These are phyloP conservation scores for Amylocarpus encephaloides DNA, from an alignment of 2,329 filamentous ascomycete genomes.

Conservation along the genomic window DNA sequence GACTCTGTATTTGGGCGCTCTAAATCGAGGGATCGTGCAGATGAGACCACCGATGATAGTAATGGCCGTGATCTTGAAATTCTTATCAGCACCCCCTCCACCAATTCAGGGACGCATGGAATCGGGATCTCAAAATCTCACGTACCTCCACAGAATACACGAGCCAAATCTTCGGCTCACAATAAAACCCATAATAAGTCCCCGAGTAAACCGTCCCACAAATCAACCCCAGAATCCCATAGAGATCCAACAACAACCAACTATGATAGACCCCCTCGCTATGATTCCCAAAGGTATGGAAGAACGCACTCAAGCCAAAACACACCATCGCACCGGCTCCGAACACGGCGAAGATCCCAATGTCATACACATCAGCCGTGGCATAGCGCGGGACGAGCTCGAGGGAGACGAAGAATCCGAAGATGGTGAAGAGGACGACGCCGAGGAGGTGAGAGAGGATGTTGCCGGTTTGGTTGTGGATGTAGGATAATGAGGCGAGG, in stretches of 20 bases:
- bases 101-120: too few species aligned
- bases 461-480: slow-evolving; percentile 8
- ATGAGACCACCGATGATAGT: slow-evolving; percentile 5
- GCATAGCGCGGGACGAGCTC: slow-evolving; percentile 1
- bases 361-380: slow-evolving; percentile 7
- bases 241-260: slow-evolving; percentile 10
- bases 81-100: not conserved
- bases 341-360: slow-evolving; percentile 4
- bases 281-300: slow-evolving; percentile 14
- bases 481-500: slow-evolving; percentile 1
- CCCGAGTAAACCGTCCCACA: slow-evolving; percentile 15
- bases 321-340: slow-evolving; percentile 2
- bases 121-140: not conserved
- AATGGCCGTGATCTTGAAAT: slow-evolving; percentile 7
- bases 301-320: slow-evolving; percentile 10
- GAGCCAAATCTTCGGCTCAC: slow-evolving; percentile 12
- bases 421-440: not conserved
- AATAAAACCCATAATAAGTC: slow-evolving; percentile 21
- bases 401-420: not conserved
- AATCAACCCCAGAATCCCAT: slow-evolving; percentile 10
- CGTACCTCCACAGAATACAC: slow-evolving; percentile 19
- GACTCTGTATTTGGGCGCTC: slow-evolving; percentile 7
- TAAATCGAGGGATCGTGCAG: slow-evolving; percentile 7
- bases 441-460: slow-evolving; percentile 5
- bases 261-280: slow-evolving; percentile 4